Evolutionary conservation across 2,329 filamentous ascomycete species (phyloP), one percentile per base, ranked within the genome.

Genomic region (Aureobasidium melanogenum): DNA sequence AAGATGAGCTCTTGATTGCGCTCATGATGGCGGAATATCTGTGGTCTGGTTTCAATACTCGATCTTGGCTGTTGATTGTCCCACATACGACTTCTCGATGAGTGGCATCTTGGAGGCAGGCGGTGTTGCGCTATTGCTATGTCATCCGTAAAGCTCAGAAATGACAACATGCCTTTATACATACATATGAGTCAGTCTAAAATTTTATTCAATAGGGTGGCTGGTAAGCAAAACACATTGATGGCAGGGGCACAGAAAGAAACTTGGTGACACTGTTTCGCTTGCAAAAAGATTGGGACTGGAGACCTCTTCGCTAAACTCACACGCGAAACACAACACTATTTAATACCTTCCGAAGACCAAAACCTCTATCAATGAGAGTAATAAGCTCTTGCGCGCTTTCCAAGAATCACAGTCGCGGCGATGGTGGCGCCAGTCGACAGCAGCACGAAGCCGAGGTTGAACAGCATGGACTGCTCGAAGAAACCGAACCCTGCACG

Each of bases 391-490:
- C 43, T 48, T 10, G 43, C 55, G 9, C 43, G 55, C 55, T 47
- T 58, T 47, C 55, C 55, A 24, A 58, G 19, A 5, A 58, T 47
- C 5, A 58, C 55, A 24, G 55, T 58, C 22, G 41, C 55, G 0
- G 55, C 55, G 17, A 60, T 46, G 12, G 47, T 39, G 14, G 47
- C 47, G 30, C 46, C 58, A 15, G 47, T 60, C 8, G 47, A 52
- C 34, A 60, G 28, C 22, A 70, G 52, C 15, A 70, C 72, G 19
- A 76, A 34, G 0, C 71, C 71, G 51, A 75, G 59, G 2, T 74
- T 74, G 28, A 74, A 70, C 34, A 73, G 57, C 52, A 73, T 70
- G 6, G 70, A 71, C 63, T 73, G 71, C 65, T 75, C 72, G 58
- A 74, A 75, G 63, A 72, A 73, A 5, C 72, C 72, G 66, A 70